Base-by-base conservation (phyloP, 495 filamentous ascomycete species). In the Aspergillus sparsus region DNA sequence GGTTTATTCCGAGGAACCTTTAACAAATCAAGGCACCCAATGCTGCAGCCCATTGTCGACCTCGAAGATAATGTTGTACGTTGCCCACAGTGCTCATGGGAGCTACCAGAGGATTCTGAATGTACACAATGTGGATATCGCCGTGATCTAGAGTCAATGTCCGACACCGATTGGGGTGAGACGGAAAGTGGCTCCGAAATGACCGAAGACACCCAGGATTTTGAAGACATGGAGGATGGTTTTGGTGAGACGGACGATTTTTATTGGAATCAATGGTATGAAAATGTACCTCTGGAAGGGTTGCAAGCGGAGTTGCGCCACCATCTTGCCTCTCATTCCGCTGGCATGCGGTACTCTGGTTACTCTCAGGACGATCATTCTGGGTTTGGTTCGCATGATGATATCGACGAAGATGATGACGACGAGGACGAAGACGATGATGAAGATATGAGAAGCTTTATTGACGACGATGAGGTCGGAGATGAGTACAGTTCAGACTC, bases 1-100 rank as follows among this genome's bases (percentile, higher is more conserved):
- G 87, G 87, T 16, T 68, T 91, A 11, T 91, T 91, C 68, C 81
- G 80, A 41, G 88, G 87, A 18, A 80, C 79, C 56, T 91, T 91
- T 68, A 82, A 71, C 45, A 59, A 64, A 51, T 16, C 58, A 8
- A 71, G 71, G 34, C 39, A 46, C 27, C 56, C 63, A 15, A 47
- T 61, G 15, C 50, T 53, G 18, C 67, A 67, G 45, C 75, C 77
- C 10, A 72, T 89, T 21, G 69, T 76, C 35, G 88, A 91, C 65
- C 65, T 76, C 13, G 82, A 82, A 62, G 88, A 91, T 68, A 79
- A 79, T 9, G 81, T 90, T 5, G 66, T 82, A 15, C 78, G 88
- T 47, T 91, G 88, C 65, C 88, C 88, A 13, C 39, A 64, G 9
- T 91, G 88, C 61, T 62, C 71, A 31, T 89, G 85, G 84, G 88